Percentiles rank a stretch among this genome's conserved stretches.
Evolutionary conservation across 2,329 filamentous ascomycete species (phyloP).

Genomic region (Alternaria incomplexa): DNA sequence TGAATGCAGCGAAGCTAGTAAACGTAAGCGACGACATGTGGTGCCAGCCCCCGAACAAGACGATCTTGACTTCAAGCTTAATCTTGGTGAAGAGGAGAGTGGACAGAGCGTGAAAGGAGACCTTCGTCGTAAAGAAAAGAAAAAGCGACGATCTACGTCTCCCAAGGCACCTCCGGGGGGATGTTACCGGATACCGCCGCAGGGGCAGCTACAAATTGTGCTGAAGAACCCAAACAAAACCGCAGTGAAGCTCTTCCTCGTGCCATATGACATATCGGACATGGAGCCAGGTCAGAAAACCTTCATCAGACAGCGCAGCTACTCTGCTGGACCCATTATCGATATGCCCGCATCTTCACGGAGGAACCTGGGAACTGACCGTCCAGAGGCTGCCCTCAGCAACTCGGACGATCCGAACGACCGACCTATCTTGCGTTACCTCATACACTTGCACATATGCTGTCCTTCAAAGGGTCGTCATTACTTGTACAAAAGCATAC

Average conservation of each 20-base stretch:
- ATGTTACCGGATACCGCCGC: conserved; percentile 90
- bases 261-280: conserved; percentile 88
- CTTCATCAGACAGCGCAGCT: conserved; percentile 92
- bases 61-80: conserved; percentile 30
- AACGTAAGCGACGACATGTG: conserved; percentile 48
- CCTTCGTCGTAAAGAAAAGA: conserved; percentile 59
- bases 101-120: conserved; percentile 33
- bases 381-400: conserved; percentile 60
- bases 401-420: conserved; percentile 59
- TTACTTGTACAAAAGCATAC: conserved; percentile 89
- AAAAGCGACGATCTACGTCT: conserved; percentile 61
- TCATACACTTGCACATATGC: conserved; percentile 93
- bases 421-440: conserved; percentile 81
- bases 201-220: conserved; percentile 93
- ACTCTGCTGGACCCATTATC: conserved; percentile 84
- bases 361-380: conserved; percentile 58
- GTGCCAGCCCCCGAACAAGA: conserved; percentile 30
- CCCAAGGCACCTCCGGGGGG: conserved; percentile 80
- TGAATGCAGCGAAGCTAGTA: conserved; percentile 49
- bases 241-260: conserved; percentile 91
- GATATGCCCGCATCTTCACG: conserved; percentile 65
- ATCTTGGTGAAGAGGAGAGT: conserved; percentile 22
- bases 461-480: conserved; percentile 81
- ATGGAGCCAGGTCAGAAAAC: conserved; percentile 97
- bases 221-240: conserved; percentile 99